Percentiles rank a stretch among this genome's conserved stretches.
phyloP scores from a whole-genome alignment of 2,329 filamentous ascomycete genomes.

The Mariannaea sp. region DNA sequence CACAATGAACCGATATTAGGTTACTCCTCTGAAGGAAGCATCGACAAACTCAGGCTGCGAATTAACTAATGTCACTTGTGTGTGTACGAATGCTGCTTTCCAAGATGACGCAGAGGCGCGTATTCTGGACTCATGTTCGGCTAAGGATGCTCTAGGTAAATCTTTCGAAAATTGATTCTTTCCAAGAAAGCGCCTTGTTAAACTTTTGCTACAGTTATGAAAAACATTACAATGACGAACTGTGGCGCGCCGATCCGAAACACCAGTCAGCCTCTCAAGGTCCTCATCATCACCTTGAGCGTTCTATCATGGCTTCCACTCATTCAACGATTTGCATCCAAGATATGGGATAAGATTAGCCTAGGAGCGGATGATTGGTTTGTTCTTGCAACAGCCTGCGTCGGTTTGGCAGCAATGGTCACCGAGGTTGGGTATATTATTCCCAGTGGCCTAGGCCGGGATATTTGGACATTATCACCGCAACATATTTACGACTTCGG shows the following conservation, averaged over 20 bases:
- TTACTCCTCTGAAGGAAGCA: background rate
- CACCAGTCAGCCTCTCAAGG: background rate
- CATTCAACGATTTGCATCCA: background rate
- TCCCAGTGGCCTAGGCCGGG: constrained; percentile 37
- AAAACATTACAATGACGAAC: no score
- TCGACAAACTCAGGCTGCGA: background rate
- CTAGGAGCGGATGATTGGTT: background rate
- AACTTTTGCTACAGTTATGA: no score
- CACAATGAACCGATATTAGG: background rate
- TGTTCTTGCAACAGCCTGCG: background rate
- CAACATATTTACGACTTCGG: constrained; percentile 34
- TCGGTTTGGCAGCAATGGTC: background rate
- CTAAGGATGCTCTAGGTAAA: no score
- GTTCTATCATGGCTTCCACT: background rate
- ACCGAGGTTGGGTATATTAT: background rate
- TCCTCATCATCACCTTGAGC: background rate
- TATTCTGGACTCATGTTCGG: no score
- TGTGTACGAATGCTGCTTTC: background rate
- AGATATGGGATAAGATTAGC: background rate
- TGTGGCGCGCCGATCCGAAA: background rate
- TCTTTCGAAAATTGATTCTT: no score
- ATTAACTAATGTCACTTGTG: background rate
- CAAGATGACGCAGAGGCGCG: background rate
- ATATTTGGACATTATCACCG: constrained; percentile 42
- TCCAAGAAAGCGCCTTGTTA: no score